Conservation (phyloP, 352 stramenopile genomes). For the Phytophthora melonis region DNA sequence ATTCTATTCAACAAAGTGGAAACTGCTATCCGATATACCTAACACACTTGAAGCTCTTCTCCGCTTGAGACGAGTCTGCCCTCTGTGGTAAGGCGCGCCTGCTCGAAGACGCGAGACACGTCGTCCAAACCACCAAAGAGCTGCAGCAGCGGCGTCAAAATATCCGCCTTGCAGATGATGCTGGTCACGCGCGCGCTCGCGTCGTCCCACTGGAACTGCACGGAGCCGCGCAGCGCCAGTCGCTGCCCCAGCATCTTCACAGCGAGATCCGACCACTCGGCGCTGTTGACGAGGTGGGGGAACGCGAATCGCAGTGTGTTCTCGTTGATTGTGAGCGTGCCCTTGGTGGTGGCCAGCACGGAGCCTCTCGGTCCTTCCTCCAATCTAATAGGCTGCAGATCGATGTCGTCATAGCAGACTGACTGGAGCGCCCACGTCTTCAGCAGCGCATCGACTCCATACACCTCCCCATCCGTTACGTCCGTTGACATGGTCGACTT, state of each 20-base stretch:
- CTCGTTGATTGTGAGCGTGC: conserved; percentile 6
- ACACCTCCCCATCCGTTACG: conserved; percentile 12
- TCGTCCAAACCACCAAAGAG: conserved; percentile 3
- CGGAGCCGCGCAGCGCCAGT: not conserved
- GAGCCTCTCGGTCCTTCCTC: not conserved
- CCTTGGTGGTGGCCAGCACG: not conserved
- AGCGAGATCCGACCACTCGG: not conserved
- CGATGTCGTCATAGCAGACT: too few species aligned
- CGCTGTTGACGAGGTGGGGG: not conserved
- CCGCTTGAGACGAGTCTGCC: not conserved
- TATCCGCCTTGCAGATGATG: conserved; percentile 1
- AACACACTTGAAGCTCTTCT: not conserved
- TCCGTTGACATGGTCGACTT: conserved; percentile 1
- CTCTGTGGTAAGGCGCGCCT: not conserved
- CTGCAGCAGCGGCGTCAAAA: conserved; percentile 6
- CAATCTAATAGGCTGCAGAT: conserved; percentile 8
- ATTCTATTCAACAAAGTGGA: too few species aligned
- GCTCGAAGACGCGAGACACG: not conserved
- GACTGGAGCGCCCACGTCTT: conserved; percentile 2
- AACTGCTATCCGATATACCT: too few species aligned
- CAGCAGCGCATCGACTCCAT: not conserved
- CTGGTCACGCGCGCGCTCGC: not conserved
- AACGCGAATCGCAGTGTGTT: conserved; percentile 13
- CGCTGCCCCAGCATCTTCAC: conserved; percentile 3
- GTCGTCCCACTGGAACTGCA: conserved; percentile 10